Evolutionary conservation across 2,329 filamentous ascomycete species (phyloP), one percentile per base, ranked within the genome.

Genomic region (Hypoxylon sp.): DNA sequence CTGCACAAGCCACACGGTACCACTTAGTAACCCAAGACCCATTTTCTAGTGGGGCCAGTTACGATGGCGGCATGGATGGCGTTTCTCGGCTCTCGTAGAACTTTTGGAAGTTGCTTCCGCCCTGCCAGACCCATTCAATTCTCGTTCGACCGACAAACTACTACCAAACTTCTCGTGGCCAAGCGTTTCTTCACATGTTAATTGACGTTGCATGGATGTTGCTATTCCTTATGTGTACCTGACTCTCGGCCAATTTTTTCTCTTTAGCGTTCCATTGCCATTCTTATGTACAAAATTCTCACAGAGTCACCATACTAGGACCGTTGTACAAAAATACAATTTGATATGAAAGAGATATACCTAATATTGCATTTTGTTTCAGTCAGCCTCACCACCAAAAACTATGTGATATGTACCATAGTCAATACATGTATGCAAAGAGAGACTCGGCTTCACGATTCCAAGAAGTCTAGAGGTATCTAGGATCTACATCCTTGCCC

Each of bases 151-250:
- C 14, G 19, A 52, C 50, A 50, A 60, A 17, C n/a, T n/a, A n/a
- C n/a, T n/a, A n/a, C n/a, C 22, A n/a, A 54, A 62, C 22, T 66
- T 66, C 31, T 60, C 47, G 33, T 57, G 37, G 53, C 62, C 59
- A 59, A 69, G 31, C 42, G 13, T 47, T 52, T 55, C 51, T 67
- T 67, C 67, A 70, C 67, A 70, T 70, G 67, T 59, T 39, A 70
- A 70, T 70, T 67, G 48, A 67, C 17, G 67, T 65, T 70, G 26
- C 67, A 70, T 64, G 33, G 35, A 60, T 63, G 47, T 37, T 58
- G 35, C 53, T 24, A 3, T 37, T 55, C 46, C 39, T 39, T 51
- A 3, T 26, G 6, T 26, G 24, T 22, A 19, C 47, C 29, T 29
- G 53, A 51, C 39, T 26, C 59, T 61, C 39, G 44, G 46, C 4